Conservation (phyloP, 1,284 basidiomycete genomes). For the Malassezia equina region DNA sequence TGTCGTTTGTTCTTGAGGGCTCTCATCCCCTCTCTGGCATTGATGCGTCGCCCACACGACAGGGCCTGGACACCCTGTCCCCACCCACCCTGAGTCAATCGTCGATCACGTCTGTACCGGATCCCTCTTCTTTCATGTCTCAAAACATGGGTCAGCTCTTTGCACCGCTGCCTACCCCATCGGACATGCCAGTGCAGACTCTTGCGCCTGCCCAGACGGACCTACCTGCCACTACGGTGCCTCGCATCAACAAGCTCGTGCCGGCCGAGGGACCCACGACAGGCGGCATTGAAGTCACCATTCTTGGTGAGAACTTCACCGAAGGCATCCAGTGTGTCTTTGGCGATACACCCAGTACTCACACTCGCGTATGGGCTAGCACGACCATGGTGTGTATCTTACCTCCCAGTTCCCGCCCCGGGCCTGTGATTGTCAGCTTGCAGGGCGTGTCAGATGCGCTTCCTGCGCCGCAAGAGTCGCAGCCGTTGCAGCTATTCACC, state of each 20-base stretch:
- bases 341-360: conserved; percentile 69
- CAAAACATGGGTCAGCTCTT: neutral
- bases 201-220: neutral
- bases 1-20: conserved; percentile 8
- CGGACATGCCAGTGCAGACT: neutral
- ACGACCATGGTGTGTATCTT: conserved; percentile 86
- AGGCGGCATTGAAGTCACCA: conserved; percentile 88
- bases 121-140: neutral
- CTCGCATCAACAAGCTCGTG: conserved; percentile 50
- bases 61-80: neutral
- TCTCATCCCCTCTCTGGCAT: neutral
- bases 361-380: conserved; percentile 81
- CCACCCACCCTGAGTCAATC: neutral
- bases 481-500: conserved; percentile 54
- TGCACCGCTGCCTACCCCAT: neutral
- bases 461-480: conserved; percentile 51
- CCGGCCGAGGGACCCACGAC: conserved; percentile 70
- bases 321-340: conserved; percentile 63
- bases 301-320: conserved; percentile 66
- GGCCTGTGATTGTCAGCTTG: conserved; percentile 80
- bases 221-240: neutral
- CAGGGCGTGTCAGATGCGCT: neutral
- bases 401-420: conserved; percentile 70
- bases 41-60: neutral
- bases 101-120: neutral